Evolutionary conservation across 1,139 yeast genomes (phyloP), one percentile per base, ranked within the genome.

Genomic region (Debaryomyces sp.): DNA sequence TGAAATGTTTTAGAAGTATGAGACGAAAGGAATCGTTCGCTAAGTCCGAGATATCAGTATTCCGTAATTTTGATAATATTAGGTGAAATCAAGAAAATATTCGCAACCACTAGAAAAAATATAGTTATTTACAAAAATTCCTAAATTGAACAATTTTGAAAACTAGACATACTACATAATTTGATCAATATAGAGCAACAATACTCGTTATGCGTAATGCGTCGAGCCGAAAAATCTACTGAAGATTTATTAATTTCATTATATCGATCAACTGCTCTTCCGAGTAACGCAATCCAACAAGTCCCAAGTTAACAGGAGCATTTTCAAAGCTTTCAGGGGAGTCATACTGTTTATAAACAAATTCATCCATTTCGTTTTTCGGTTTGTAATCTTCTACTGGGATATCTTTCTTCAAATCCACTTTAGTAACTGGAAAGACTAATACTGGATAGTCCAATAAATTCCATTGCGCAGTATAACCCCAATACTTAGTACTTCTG

Each of bases 201-300:
- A 27, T 12, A 23, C 26, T 23, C 2, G 6, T 26, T 12, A 12
- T 12, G n/a, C 5, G 30, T 18, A 18, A 18, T 2, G 21, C 2
- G 4, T 18, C 4, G 21, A 18, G 21, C 21, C 21, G 4, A 18
- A 3, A 8, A 12, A 12, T 12, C n/a, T 12, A 27, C 13, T 27
- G 30, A 12, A 12, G 13, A 27, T 27, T 27, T 27, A 27, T 27
- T 12, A 12, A 4, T 6, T 27, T 27, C 30, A 27, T 27, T 2
- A 52, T 58, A 17, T 81, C 82, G 38, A 80, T 80, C 24, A 78
- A 71, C 51, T 78, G 81, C 57, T 81, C 85, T 50, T 81, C 86
- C 45, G 67, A 67, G 62, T 77, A 80, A 56, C 85, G 68, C 57
- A 78, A 73, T 33, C 78, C 82, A 21, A 78, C 70, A 50, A 81